Conservation (phyloP, 345 rosid species). For the Moringa oleifera region DNA sequence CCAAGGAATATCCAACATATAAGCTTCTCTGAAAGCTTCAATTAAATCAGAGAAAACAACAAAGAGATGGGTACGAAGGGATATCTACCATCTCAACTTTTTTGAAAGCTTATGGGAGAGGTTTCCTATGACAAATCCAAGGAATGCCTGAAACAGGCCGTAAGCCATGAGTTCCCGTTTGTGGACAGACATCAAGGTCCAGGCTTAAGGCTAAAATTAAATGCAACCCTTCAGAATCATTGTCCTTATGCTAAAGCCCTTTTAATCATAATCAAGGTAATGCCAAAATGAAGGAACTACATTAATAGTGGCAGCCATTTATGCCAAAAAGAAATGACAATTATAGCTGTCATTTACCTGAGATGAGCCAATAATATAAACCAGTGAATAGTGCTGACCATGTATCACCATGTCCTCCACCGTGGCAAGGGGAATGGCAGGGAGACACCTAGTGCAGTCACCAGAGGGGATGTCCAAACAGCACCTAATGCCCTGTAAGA, state of each 20-base stretch:
- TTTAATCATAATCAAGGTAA: too few species aligned
- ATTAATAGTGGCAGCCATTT: too few species aligned
- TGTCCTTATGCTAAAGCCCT: too few species aligned
- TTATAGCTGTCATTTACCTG: conserved; percentile 16
- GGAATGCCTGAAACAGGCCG: conserved; percentile 21
- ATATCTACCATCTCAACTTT: conserved; percentile 12
- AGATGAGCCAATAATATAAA: conserved; percentile 31
- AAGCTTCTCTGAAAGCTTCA: too few species aligned
- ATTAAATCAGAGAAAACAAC: too few species aligned
- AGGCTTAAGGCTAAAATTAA: background rate
- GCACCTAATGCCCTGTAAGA: conserved; percentile 33
- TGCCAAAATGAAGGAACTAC: too few species aligned
- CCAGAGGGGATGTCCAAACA: conserved; percentile 43
- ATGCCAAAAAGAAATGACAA: too few species aligned
- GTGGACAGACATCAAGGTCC: background rate
- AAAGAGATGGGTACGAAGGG: too few species aligned
- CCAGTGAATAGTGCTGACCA: conserved; percentile 25
- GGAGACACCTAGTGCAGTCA: conserved; percentile 39
- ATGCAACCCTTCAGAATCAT: too few species aligned
- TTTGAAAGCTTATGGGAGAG: conserved; percentile 25
- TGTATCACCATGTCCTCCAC: conserved; percentile 37
- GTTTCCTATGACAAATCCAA: conserved; percentile 36
- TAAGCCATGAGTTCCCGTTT: background rate
- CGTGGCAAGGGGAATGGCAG: conserved; percentile 44
- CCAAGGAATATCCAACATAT: too few species aligned